These are phyloP conservation scores for Zymoseptoria pseudotritici DNA, from an alignment of 2,329 filamentous ascomycete species.

Conservation along the genomic window DNA sequence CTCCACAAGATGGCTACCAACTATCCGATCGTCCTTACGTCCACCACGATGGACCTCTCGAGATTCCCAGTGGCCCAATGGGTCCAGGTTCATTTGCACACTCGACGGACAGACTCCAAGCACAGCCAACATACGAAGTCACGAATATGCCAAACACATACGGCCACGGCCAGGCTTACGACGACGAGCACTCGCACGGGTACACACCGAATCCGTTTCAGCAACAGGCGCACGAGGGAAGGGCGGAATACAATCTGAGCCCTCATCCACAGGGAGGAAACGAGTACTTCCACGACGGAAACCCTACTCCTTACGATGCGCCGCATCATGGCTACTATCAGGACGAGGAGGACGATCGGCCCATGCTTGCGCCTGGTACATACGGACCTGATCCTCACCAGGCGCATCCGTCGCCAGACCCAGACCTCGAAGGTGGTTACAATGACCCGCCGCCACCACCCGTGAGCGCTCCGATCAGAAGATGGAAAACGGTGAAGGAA, in stretches of 20 bases:
- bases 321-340: slow-evolving; percentile 50
- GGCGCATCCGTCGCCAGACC: slow-evolving; percentile 28
- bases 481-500: slow-evolving; percentile 98
- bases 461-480: slow-evolving; percentile 59
- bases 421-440: slow-evolving; percentile 30
- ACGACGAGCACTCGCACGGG: slow-evolving; percentile 41
- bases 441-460: slow-evolving; percentile 43
- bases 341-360: slow-evolving; percentile 61
- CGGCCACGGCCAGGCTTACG: slow-evolving; percentile 55
- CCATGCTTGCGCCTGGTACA: slow-evolving; percentile 63
- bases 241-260: slow-evolving; percentile 58
- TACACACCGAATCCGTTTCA: slow-evolving; percentile 36
- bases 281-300: slow-evolving; percentile 59
- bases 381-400: slow-evolving; percentile 54
- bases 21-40: slow-evolving; percentile 69
- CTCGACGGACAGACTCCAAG: slow-evolving; percentile 66
- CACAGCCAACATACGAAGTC: slow-evolving; percentile 78
- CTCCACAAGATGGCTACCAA: slow-evolving; percentile 70
- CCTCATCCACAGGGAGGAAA: slow-evolving; percentile 71
- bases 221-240: slow-evolving; percentile 34
- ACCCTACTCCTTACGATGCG: slow-evolving; percentile 45
- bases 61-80: slow-evolving; percentile 60
- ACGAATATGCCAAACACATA: slow-evolving; percentile 59
- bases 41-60: slow-evolving; percentile 47
- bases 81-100: slow-evolving; percentile 27